Evolutionary conservation across 2,329 filamentous ascomycete species (phyloP), one percentile per base, ranked within the genome.

Genomic region (Alternaria panax): DNA sequence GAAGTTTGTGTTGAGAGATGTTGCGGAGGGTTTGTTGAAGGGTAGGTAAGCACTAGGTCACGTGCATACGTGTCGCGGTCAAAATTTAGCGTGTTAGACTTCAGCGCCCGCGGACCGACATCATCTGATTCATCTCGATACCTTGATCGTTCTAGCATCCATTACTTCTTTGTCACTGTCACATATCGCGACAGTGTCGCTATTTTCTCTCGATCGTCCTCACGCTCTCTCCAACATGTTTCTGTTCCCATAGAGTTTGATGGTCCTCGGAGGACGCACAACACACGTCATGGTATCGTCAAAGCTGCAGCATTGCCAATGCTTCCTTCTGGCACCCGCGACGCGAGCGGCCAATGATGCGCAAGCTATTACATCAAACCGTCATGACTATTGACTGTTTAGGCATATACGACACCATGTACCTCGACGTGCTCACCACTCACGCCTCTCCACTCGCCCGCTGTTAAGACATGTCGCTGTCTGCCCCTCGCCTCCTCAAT

Each of bases 1-100:
- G 66, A 81, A 82, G 65, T 81, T 80, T 63, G 74, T 75, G 9
- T 28, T 76, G 28, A 71, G 66, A 45, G 69, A 71, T 48, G 63
- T 68, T 32, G 75, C 73, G 0, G 75, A 77, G 54, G 55, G 34
- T 16, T 41, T 75, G 32, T 30, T 73, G 54, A 62, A 48, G 30
- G 16, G 58, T 38, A 50, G 54, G 16, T 68, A 51, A 48, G 20
- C 28, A 46, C 45, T 16, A 12, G 7, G 41, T 57, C 48, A 53
- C 51, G 51, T 48, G 43, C 27, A 16, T 11, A 30, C 51, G 46
- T 24, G 43, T n/a, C 51, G 5, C 36, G 24, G 51, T 24, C 25
- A 7, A 18, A 34, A 20, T 48, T 57, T 51, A 48, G 42, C 52
- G 52, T 34, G 52, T 54, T 3, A 11, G 1, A 3, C 30, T 34